Evolutionary conservation across 345 rosid species (phyloP), one percentile per base, ranked within the genome.

Genomic region (Cardamine resedifolia): DNA sequence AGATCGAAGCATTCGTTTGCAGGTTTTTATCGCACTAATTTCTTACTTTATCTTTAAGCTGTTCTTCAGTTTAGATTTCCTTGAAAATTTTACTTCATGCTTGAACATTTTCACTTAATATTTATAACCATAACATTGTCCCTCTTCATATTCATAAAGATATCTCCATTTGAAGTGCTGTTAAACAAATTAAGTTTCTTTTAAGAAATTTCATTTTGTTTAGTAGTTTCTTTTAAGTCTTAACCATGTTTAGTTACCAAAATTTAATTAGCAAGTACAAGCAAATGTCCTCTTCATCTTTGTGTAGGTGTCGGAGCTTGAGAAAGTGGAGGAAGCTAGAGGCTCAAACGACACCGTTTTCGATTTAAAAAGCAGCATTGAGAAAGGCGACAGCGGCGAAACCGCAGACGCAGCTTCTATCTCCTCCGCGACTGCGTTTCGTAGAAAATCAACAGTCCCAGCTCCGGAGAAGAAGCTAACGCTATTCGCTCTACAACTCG

Each of bases 391-490:
- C 36, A 80, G 95, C 64, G 80, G 93, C 70, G 75, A 30, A 58
- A 68, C 79, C 74, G 79, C 74, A 44, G 75, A 76, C 75, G 79
- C 70, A 9, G 81, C 65, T 33, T 79, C 88, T 4, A 51, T 52
- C 52, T 60, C 80, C 7, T 68, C 85, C 6, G 70, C 79, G 56
- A 44, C 30, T 1, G 75, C 75, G 70, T 74, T 74, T 74, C 63
- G 62, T 2, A 20, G 47, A 11, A n/a, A 77, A n/a, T 51, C 73
- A 12, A 65, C 65, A 2, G 31, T 72, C 11, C 80, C 43, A 0
- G 97, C 92, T 30, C 97, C 97, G 3, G 98, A 93, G 80, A 82
- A 88, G 85, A 83, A 89, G 66, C 86, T 93, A 20, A 90, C 98
- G 15, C 83, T 93, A 15, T 90, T 93, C 2, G 96, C 98, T 64